Percentiles rank a stretch among this genome's conserved stretches.
phyloP scores from a whole-genome alignment of 805 yeast species.

The Dipodascus geniculatus region DNA sequence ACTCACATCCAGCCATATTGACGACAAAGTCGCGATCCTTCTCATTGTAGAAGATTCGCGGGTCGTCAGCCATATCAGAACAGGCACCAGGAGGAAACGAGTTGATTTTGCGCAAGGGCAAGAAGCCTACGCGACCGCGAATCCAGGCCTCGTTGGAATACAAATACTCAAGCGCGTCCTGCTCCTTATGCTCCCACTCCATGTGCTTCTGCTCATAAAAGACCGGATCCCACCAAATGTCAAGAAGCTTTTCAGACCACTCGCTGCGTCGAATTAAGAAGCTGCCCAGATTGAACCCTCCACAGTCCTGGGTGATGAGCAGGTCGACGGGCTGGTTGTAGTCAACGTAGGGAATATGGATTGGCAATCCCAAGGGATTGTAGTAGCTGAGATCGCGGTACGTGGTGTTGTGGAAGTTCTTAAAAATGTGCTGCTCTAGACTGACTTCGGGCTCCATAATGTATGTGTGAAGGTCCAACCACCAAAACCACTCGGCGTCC shows the following conservation, averaged over 20 bases:
- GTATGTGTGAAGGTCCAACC: conserved; percentile 89
- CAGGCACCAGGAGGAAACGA: conserved; percentile 97
- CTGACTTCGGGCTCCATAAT: conserved; percentile 90
- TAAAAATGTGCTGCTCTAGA: conserved; percentile 70
- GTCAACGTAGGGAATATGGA: conserved; percentile 67
- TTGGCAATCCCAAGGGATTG: conserved; percentile 63
- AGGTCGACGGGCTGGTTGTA: conserved; percentile 59
- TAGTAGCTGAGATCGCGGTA: conserved; percentile 59
- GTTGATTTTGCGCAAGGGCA: conserved; percentile 76
- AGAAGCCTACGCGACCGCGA: conserved; percentile 72
- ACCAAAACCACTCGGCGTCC: conserved; percentile 97
- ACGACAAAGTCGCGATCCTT: conserved; percentile 76
- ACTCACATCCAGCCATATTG: conserved; percentile 97
- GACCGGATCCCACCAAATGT: conserved; percentile 96
- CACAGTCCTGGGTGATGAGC: conserved; percentile 89
- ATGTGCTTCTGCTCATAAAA: conserved; percentile 93
- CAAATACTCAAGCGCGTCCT: conserved; percentile 82
- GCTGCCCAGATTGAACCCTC: conserved; percentile 90
- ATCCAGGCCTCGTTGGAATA: conserved; percentile 80
- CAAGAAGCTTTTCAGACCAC: conserved; percentile 80
- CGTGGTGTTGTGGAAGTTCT: conserved; percentile 53
- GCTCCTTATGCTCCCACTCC: conserved; percentile 97
- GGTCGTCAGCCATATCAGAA: conserved; percentile 71
- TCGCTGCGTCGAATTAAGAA: conserved; percentile 70
- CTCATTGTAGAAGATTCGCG: conserved; percentile 67